These are phyloP conservation scores for Phytophthora vignae DNA, from an alignment of 352 stramenopile genomes.

Conservation along the genomic window DNA sequence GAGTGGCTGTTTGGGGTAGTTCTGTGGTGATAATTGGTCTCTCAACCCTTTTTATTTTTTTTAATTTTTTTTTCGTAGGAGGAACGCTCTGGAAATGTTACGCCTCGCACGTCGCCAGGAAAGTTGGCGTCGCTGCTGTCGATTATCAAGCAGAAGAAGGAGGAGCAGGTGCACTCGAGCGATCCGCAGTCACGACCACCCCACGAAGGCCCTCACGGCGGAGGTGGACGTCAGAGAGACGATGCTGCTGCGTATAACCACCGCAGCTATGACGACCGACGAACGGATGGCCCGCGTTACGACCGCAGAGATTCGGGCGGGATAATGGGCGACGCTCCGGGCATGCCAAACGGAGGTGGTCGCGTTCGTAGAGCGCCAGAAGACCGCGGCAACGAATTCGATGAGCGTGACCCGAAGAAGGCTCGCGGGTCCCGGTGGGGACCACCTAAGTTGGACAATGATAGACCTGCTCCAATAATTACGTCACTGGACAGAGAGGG, in stretches of 20 bases:
- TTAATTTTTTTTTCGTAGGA: slow-evolving; percentile 18
- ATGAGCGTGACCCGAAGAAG: slow-evolving; percentile 70
- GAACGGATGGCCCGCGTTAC: slow-evolving; percentile 19
- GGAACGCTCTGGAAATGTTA: slow-evolving; percentile 41
- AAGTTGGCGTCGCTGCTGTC: slow-evolving; percentile 82
- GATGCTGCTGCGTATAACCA: slow-evolving; percentile 21
- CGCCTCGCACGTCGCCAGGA: slow-evolving; percentile 50
- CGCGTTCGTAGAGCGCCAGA: slow-evolving; percentile 38
- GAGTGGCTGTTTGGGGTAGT: too few species aligned
- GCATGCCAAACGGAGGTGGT: slow-evolving; percentile 32
- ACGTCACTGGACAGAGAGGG: slow-evolving; percentile 40
- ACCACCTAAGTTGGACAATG: slow-evolving; percentile 53
- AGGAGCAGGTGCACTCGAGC: slow-evolving; percentile 40
- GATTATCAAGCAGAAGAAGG: slow-evolving; percentile 88
- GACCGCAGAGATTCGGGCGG: slow-evolving; percentile 32
- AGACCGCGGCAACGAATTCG: slow-evolving; percentile 33
- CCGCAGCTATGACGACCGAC: slow-evolving; percentile 35
- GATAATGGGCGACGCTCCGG: slow-evolving; percentile 37
- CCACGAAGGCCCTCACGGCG: slow-evolving; percentile 21
- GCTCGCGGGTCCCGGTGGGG: slow-evolving; percentile 76
- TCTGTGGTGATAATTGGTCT: too few species aligned
- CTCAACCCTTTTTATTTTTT: background rate
- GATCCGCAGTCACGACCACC: slow-evolving; percentile 19
- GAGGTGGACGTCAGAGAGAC: slow-evolving; percentile 23
- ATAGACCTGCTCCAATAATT: slow-evolving; percentile 62